These are phyloP conservation scores for Lactifluus subvellereus DNA, from an alignment of 768 basidiomycete species.

Conservation along the genomic window DNA sequence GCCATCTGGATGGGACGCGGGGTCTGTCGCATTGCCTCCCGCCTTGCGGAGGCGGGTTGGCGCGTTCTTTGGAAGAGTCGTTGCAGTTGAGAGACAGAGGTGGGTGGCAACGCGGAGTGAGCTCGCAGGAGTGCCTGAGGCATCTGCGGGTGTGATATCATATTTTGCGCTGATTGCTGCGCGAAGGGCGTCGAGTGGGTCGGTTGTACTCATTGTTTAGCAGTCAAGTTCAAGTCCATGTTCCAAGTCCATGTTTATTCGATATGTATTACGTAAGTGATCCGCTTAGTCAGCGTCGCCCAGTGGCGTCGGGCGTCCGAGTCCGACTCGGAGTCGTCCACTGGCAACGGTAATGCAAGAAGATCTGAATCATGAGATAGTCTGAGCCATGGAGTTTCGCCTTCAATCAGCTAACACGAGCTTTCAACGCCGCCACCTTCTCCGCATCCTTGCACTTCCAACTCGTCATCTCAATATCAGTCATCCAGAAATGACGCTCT, in stretches of 20 bases:
- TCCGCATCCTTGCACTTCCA: constrained; percentile 30
- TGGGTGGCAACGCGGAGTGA: constrained; percentile 57
- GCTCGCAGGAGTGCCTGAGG: constrained; percentile 34
- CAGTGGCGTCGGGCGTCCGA: no score
- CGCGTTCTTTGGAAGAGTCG: constrained; percentile 61
- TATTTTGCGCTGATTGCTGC: constrained; percentile 16
- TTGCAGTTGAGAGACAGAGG: constrained; percentile 49
- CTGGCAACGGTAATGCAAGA: no score
- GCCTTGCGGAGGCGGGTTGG: constrained; percentile 76
- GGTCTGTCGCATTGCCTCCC: constrained; percentile 40
- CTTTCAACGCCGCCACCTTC: not conserved
- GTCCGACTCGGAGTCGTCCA: no score
- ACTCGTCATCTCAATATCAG: constrained; percentile 40
- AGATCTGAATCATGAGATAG: no score
- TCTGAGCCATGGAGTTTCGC: no score
- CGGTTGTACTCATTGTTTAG: constrained; percentile 8
- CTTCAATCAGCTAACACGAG: not conserved
- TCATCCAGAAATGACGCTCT: constrained; percentile 53
- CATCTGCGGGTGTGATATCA: constrained; percentile 8
- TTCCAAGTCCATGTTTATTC: no score
- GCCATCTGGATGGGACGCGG: constrained; percentile 39
- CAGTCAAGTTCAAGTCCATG: no score
- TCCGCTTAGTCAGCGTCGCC: no score
- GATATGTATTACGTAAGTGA: no score
- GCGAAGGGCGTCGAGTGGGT: constrained; percentile 22